phyloP scores from a whole-genome alignment of 345 rosid genomes.

The Rhodomyrtus tomentosa region DNA sequence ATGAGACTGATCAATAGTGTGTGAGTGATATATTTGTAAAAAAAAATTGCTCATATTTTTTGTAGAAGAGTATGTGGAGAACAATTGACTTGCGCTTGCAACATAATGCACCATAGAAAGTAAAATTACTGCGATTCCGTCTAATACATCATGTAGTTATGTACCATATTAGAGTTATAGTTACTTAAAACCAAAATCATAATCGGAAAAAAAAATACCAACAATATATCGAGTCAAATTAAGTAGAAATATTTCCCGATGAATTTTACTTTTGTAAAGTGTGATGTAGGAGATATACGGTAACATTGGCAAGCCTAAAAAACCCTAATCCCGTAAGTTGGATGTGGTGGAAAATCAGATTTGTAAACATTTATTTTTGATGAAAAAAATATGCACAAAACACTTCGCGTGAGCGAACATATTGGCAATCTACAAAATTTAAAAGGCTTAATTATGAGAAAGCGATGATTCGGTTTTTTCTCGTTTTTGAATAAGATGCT shows the following conservation, averaged over 20 bases:
- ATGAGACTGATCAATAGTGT: not conserved
- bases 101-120: not conserved
- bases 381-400: not conserved
- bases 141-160: not conserved
- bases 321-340: not conserved
- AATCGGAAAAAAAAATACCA: not conserved
- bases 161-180: not conserved
- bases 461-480: not conserved
- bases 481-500: not conserved
- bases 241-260: not conserved
- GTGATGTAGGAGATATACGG: not conserved
- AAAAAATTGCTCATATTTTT: not conserved
- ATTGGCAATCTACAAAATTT: not conserved
- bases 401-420: not conserved
- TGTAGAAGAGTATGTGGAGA: not conserved
- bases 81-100: not conserved
- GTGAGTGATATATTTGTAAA: not conserved
- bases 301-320: not conserved
- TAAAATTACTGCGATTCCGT: not conserved
- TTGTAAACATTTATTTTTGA: not conserved
- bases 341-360: not conserved
- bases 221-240: too few species aligned
- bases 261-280: not conserved
- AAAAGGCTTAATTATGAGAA: not conserved
- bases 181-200: not conserved